Base-by-base conservation (phyloP, 768 basidiomycete species). In the Trametes meyenii region DNA sequence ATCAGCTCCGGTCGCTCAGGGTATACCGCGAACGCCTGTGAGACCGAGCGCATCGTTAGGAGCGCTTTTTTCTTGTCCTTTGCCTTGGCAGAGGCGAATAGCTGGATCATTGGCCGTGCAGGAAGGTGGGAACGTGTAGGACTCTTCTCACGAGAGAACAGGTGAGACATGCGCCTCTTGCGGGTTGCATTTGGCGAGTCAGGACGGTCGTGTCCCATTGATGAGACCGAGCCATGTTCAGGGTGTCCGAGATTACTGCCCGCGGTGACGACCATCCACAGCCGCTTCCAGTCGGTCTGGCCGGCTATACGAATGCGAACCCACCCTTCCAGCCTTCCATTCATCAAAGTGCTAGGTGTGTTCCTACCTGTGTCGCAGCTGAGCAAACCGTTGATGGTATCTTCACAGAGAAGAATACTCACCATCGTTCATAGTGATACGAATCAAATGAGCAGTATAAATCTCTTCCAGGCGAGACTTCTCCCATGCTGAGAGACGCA, bases 1-100 rank as follows among this genome's bases (percentile, higher is more conserved):
- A 98, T 95, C 65, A 97, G 77, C 66, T 94, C 92, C 11, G 93
- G 92, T n/a, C 93, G 84, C 71, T 98, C 96, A 1, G 96, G 96
- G 72, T 95, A 99, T 10, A 99, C 93, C 2, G 93, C 92, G 70
- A 95, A 97, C 17, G 89, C 92, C 75, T 97, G 93, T 0, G 88
- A 84, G 54, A 95, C 80, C 43, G 85, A 75, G 35, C 75, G 79
- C 60, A 96, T 75, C 0, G 89, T 89, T 63, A 96, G 74, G 4
- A 94, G 69, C 0, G 92, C 74, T 66, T 82, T 86, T 75, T 85
- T 92, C 73, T 79, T 85, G 67, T 93, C 90, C 70, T 88, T 92
- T 6, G 83, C 81, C 74, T 89, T 92, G 14, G 80, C 78, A 4
- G 85, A 84, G 1, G 75, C 61, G 62, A 79, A 92, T 72, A 94